Base-by-base conservation (phyloP, 129 eudicot species). In the Mikania micrantha region DNA sequence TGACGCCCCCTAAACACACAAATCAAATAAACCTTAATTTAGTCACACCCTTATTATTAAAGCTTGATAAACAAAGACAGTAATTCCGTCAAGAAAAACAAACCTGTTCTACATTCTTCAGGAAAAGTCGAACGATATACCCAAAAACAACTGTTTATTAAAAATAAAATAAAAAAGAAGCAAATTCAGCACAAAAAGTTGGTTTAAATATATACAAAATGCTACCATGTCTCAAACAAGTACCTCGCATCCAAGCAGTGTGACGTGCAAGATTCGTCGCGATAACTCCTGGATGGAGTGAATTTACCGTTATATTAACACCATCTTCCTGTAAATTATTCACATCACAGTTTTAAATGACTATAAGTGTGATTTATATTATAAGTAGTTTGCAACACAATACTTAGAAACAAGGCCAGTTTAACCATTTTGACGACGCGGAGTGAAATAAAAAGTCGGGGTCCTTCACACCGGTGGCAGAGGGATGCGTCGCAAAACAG, bases 241-340 rank as follows among this genome's bases (percentile, higher is more conserved):
- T 76, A 76, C 80, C 57, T 69, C 80, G 45, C 71, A 76, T 69
- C 63, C 52, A 54, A 45, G 64, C 58, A 0, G 76, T 60, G 73
- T 82, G 77, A 27, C 88, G 87, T 17, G 76, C 73, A 61, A 85
- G 81, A 53, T 82, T 82, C 24, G 91, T 85, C 5, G 83, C 70
- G 25, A 87, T 87, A 57, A 77, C 69, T 64, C 95, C 95, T 5
- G 95, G 95, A 61, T 87, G 95, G 8, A 87, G 80, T 15, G 87
- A 84, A 54, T 87, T 87, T 19, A 78, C 95, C 1, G 90, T 87
- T 69, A 87, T 81, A 60, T 79, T 50, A 29, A 70, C 87, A 42
- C 83, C 87, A 20, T 87, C 95, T 71, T 87, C 90, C 90, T 87
- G 73, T 57, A 67, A 20, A 75, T 32, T n/a, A 3, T 15, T 28